These are phyloP conservation scores for Microbotryum violaceum DNA, from an alignment of 1,284 basidiomycete genomes.

Conservation along the genomic window DNA sequence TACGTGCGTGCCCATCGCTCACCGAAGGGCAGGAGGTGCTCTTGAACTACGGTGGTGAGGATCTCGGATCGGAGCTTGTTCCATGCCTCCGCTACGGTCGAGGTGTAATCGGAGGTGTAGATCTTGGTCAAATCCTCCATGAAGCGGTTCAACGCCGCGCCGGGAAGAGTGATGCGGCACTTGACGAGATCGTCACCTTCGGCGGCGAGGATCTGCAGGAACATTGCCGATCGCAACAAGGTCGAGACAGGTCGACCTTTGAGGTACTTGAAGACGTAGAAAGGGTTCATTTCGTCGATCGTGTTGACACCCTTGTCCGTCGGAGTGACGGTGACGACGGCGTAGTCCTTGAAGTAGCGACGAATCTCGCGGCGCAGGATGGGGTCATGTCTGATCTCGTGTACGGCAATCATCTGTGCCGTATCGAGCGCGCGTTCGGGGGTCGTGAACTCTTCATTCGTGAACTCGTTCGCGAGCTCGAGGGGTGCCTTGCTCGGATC, in stretches of 20 bases:
- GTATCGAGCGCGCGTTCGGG: constrained; percentile 42
- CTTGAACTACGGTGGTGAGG: constrained; percentile 67
- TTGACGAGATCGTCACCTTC: constrained; percentile 81
- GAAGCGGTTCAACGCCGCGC: constrained; percentile 56
- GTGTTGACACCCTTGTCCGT: constrained; percentile 86
- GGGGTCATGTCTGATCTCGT: constrained; percentile 90
- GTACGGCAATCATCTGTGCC: constrained; percentile 77
- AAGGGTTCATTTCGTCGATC: constrained; percentile 83
- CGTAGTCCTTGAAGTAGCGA: constrained; percentile 65
- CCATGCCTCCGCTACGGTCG: constrained; percentile 82
- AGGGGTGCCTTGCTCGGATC: constrained; percentile 38
- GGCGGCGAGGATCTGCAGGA: constrained; percentile 83
- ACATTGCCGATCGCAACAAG: constrained; percentile 62
- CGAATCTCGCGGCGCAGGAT: constrained; percentile 74
- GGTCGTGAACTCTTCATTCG: constrained; percentile 33
- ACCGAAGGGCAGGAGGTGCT: constrained; percentile 72
- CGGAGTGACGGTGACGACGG: constrained; percentile 71
- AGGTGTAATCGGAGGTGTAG: constrained; percentile 76
- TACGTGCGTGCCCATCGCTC: constrained; percentile 83
- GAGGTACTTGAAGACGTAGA: constrained; percentile 96
- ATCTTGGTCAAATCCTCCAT: constrained; percentile 69
- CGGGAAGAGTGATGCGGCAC: constrained; percentile 63
- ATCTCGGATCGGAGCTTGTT: constrained; percentile 77
- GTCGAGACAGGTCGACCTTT: constrained; percentile 67
- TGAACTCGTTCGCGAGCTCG: constrained; percentile 41